phyloP scores from a whole-genome alignment of 2,329 filamentous ascomycete species.

The Talaromyces pinophilus region DNA sequence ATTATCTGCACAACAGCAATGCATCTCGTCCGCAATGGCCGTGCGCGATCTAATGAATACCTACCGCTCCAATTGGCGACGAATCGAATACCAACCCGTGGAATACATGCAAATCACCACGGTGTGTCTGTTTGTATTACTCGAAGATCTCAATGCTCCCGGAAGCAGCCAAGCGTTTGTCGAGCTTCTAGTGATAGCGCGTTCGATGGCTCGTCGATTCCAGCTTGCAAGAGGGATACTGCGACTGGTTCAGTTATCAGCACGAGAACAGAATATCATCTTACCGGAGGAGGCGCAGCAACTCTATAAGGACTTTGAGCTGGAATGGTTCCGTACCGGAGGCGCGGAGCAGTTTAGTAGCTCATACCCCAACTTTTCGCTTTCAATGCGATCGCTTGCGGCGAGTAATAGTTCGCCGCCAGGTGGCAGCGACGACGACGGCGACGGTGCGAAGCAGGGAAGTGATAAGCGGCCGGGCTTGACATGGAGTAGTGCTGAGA shows the following conservation, averaged over 20 bases:
- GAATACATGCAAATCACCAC: conserved; percentile 20
- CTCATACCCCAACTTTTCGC: conserved; percentile 20
- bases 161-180: conserved; percentile 22
- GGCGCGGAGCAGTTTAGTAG: conserved; percentile 18
- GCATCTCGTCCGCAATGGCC: conserved; percentile 13
- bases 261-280: conserved; percentile 18
- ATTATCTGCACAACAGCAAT: conserved; percentile 10
- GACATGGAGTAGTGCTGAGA: conserved; percentile 12
- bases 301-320: conserved; percentile 21
- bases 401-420: neutral
- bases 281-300: conserved; percentile 16
- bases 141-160: conserved; percentile 14
- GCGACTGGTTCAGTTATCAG: conserved; percentile 19
- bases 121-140: conserved; percentile 19
- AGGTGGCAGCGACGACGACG: neutral
- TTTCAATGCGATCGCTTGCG: conserved; percentile 17
- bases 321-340: conserved; percentile 11
- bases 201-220: conserved; percentile 17
- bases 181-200: conserved; percentile 16
- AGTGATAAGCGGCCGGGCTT: neutral
- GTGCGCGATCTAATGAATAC: conserved; percentile 17
- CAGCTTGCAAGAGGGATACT: conserved; percentile 20
- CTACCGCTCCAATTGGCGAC: conserved; percentile 20
- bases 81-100: conserved; percentile 17
- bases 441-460: neutral